Base-by-base conservation (phyloP, 2,329 filamentous ascomycete species). In the Spiromastix sp. region DNA sequence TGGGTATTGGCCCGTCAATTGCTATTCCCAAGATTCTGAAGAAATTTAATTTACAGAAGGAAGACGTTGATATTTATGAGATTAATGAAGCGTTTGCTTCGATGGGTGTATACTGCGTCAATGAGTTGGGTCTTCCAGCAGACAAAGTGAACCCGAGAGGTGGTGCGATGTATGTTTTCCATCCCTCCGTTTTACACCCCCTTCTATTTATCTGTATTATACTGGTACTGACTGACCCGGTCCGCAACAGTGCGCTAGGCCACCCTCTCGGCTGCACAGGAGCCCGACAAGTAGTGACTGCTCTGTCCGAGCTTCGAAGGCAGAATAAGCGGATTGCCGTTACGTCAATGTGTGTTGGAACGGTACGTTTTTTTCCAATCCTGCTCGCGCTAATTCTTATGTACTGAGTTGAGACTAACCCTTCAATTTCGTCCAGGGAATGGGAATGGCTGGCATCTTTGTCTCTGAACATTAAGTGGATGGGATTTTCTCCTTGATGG, bases 61-160 rank as follows among this genome's bases (percentile, higher is more conserved):
- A 58, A 24, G 56, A 61, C 17, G 42, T 61, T 37, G 58, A 62
- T 45, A 47, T 61, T 33, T 60, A 59, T 34, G 58, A 61, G 40
- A 58, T 61, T 68, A 95, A 95, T 66, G 87, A 95, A 73, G 87
- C 87, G 2, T 95, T 95, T 60, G 86, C 87, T 30, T 82, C 76
- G 10, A 61, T 61, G 58, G 93, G 85, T 63, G 62, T 94, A 46
- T 94, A 82, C 77, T 93, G 85, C 60, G 79, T 85, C 41, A 79
- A 85, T 50, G 79, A 93, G 68, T 72, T 95, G 13, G 79, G 77
- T 22, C 67, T 95, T 21, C 81, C 85, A 41, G 57, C 70, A 44
- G 75, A 80, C 41, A 94, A 94, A 73, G 81, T 95, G 52, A 95
- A 95, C 67, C 86, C 86, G 44, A 91, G 93, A 69, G 87, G 87